Evolutionary conservation across 1,284 basidiomycete species (phyloP).

Genomic region (Leccinum subfulvum): DNA sequence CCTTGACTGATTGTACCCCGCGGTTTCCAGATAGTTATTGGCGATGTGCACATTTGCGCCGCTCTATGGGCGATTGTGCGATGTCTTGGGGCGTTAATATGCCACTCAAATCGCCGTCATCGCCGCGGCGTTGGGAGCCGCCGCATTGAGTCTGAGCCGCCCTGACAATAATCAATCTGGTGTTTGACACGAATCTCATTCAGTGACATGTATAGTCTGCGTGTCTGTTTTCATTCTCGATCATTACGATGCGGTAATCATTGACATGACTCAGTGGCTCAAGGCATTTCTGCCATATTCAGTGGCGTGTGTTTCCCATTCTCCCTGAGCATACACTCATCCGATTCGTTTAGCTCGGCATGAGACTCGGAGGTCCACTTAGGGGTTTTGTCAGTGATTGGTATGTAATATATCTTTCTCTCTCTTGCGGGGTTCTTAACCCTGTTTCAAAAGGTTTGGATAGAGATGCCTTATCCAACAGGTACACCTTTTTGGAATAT

Average conservation of each 20-base stretch:
- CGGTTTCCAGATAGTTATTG: constrained; percentile 59
- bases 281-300: constrained; percentile 71
- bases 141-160: constrained; percentile 49
- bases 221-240: constrained; percentile 42
- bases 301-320: constrained; percentile 52
- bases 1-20: constrained; percentile 5
- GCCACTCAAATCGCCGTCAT: constrained; percentile 71
- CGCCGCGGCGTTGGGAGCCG: constrained; percentile 68
- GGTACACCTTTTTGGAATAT: constrained; percentile 62
- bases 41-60: constrained; percentile 82
- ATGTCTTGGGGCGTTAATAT: constrained; percentile 70
- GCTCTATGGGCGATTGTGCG: constrained; percentile 74
- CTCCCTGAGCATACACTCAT: constrained; percentile 3
- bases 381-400: constrained; percentile 72
- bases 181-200: constrained; percentile 53
- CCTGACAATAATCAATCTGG: constrained; percentile 11
- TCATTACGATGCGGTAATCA: constrained; percentile 11
- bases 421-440: not conserved
- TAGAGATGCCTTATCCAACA: constrained; percentile 73
- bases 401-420: constrained; percentile 33
- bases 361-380: constrained; percentile 75
- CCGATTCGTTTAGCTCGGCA: constrained; percentile 51
- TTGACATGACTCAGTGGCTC: constrained; percentile 47
- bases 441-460: constrained; percentile 48
- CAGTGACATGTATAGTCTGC: constrained; percentile 76